Percentiles rank a stretch among this genome's conserved stretches.
These are phyloP conservation scores for Mallotus nudiflorus DNA, from an alignment of 345 rosid species.

Conservation along the genomic window DNA sequence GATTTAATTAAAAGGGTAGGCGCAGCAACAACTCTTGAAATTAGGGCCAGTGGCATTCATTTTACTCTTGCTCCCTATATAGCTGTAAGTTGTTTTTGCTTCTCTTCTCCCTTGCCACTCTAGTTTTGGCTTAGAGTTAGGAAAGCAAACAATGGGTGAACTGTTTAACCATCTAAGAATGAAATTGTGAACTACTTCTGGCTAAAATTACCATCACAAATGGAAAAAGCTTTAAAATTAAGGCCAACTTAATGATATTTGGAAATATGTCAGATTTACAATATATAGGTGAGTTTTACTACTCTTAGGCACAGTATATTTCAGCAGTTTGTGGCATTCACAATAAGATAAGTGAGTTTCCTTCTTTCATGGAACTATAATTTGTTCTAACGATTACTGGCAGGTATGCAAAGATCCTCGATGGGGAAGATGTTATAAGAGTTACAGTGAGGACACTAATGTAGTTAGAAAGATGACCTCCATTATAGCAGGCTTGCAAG, in stretches of 20 bases:
- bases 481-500: slow-evolving; percentile 70
- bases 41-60: slow-evolving; percentile 78
- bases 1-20: slow-evolving; percentile 69
- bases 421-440: slow-evolving; percentile 90
- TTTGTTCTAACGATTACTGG: slow-evolving; percentile 23
- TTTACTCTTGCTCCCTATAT: slow-evolving; percentile 83
- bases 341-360: too few species aligned
- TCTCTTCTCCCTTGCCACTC: not conserved
- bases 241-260: not conserved
- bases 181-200: not conserved
- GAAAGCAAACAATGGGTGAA: not conserved
- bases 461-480: slow-evolving; percentile 68
- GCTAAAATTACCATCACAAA: not conserved
- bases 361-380: not conserved
- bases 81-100: slow-evolving; percentile 55
- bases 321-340: too few species aligned
- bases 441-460: slow-evolving; percentile 69
- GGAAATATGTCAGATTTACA: too few species aligned
- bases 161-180: not conserved
- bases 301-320: too few species aligned
- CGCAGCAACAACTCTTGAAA: slow-evolving; percentile 83
- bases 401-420: slow-evolving; percentile 81
- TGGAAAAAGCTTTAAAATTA: not conserved
- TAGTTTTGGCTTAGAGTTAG: not conserved
- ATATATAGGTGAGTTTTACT: too few species aligned